Evolutionary conservation across 2,329 filamentous ascomycete species (phyloP), one percentile per base, ranked within the genome.

Genomic region (Cadophora sp.): DNA sequence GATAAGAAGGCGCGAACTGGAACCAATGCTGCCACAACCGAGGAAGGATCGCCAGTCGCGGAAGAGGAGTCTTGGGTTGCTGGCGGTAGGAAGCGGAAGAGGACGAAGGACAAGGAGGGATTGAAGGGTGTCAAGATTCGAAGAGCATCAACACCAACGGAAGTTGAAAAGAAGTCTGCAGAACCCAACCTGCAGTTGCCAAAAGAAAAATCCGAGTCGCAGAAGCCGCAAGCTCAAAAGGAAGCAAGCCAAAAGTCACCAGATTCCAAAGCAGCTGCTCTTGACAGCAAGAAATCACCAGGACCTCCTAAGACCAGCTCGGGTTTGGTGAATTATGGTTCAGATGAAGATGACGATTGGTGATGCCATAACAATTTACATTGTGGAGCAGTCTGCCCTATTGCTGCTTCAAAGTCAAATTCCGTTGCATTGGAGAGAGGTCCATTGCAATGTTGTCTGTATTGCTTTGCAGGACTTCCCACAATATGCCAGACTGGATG

Each of bases 251-350:
- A 68, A 43, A 14, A 31, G n/a, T 9, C 43, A 46, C 11, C 19
- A 24, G 19, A 60, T 14, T 1, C n/a, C 6, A 24, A 64, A 24
- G n/a, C 59, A 26, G 27, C 11, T 31, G 12, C 56, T 40, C 22
- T 27, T 29, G 26, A 37, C 6, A 46, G 56, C 22, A 61, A 64
- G 14, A 71, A 34, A 40, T 51, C 62, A n/a, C 61, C 69, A 46
- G 50, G 65, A 55, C 69, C 79, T 3, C 75, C 67, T 7, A 76
- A 76, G 12, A 50, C 62, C 24, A 67, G 77, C 8, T 62, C 82
- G 56, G 81, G 81, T 0, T 75, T 89, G 48, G 86, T 88, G 14
- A 82, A 81, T 67, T 89, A 89, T 70, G 86, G 83, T 5, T 89
- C 86, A 1, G 86, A 87, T 56, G 81, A 82, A 22, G 83, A 85